phyloP scores from a whole-genome alignment of 2,329 filamentous ascomycete species.

The Trichoderma simmonsii region DNA sequence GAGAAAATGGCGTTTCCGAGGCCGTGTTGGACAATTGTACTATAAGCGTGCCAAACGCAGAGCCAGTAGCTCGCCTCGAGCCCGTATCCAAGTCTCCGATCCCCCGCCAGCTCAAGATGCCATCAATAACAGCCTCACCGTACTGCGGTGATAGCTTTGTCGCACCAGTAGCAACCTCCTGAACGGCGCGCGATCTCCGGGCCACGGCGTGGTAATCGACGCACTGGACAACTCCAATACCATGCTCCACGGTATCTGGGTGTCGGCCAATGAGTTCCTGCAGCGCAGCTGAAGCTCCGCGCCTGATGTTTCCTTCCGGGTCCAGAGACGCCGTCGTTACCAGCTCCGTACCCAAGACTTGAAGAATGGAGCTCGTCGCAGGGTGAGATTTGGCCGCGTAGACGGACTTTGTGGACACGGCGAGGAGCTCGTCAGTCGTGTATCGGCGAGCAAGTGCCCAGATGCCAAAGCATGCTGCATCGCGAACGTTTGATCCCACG shows the following conservation, averaged over 20 bases:
- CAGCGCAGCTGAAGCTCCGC: conserved; percentile 87
- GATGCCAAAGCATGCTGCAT: conserved; percentile 93
- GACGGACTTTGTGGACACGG: conserved; percentile 52
- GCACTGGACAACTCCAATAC: conserved; percentile 80
- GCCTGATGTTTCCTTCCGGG: conserved; percentile 86
- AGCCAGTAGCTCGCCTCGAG: conserved; percentile 69
- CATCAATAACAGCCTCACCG: conserved; percentile 66
- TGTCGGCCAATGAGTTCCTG: conserved; percentile 94
- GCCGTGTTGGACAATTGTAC: conserved; percentile 36
- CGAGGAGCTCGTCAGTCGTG: conserved; percentile 70
- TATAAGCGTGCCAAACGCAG: conserved; percentile 62
- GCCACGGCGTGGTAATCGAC: conserved; percentile 95
- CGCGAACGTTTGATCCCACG: conserved; percentile 83
- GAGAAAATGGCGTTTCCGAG: conserved; percentile 23
- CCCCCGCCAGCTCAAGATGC: conserved; percentile 80
- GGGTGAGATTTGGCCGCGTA: conserved; percentile 39
- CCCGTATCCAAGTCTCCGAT: conserved; percentile 74
- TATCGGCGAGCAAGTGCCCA: conserved; percentile 92
- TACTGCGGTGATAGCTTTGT: conserved; percentile 66
- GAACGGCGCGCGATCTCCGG: conserved; percentile 76
- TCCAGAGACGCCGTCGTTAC: conserved; percentile 81
- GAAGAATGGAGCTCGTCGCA: conserved; percentile 54
- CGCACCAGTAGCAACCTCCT: conserved; percentile 68
- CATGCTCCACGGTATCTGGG: conserved; percentile 76
- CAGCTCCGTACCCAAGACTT: conserved; percentile 76